Percentiles rank a stretch among this genome's conserved stretches.
phyloP scores from a whole-genome alignment of 495 filamentous ascomycete species.

The Cryomyces antarcticus region DNA sequence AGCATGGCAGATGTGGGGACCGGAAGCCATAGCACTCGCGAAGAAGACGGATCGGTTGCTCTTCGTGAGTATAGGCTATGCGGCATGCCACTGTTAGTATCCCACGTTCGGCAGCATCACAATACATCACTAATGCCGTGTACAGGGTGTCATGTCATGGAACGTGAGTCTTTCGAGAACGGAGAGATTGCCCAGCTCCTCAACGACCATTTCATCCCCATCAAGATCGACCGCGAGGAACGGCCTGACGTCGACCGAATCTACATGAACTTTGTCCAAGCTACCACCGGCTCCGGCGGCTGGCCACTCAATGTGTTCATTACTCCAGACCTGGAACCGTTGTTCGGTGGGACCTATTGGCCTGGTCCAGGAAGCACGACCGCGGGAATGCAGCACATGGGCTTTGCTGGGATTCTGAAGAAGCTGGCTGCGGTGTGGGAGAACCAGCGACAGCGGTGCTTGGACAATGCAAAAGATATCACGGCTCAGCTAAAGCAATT shows the following conservation, averaged over 20 bases:
- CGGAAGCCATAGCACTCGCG: constrained; percentile 56
- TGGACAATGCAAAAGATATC: constrained; percentile 64
- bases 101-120: neutral
- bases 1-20: constrained; percentile 80
- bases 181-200: constrained; percentile 58
- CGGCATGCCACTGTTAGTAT: constrained; percentile 74
- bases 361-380: constrained; percentile 49
- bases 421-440: constrained; percentile 70
- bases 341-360: constrained; percentile 96
- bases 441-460: constrained; percentile 60
- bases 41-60: constrained; percentile 64
- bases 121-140: neutral
- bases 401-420: constrained; percentile 63
- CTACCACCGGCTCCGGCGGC: constrained; percentile 75
- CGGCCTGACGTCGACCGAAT: constrained; percentile 89
- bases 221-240: constrained; percentile 88
- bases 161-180: constrained; percentile 81
- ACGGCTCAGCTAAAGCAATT: constrained; percentile 64
- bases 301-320: constrained; percentile 97
- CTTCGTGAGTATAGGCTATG: constrained; percentile 90
- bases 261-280: constrained; percentile 97
- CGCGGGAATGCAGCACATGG: constrained; percentile 32
- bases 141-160: constrained; percentile 80
- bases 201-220: constrained; percentile 75
- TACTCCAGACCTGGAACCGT: constrained; percentile 76